Percentiles rank a stretch among this genome's conserved stretches.
These are phyloP conservation scores for Umbelopsis isabellina DNA, from an alignment of 192 early-diverging fungal species.

Conservation along the genomic window DNA sequence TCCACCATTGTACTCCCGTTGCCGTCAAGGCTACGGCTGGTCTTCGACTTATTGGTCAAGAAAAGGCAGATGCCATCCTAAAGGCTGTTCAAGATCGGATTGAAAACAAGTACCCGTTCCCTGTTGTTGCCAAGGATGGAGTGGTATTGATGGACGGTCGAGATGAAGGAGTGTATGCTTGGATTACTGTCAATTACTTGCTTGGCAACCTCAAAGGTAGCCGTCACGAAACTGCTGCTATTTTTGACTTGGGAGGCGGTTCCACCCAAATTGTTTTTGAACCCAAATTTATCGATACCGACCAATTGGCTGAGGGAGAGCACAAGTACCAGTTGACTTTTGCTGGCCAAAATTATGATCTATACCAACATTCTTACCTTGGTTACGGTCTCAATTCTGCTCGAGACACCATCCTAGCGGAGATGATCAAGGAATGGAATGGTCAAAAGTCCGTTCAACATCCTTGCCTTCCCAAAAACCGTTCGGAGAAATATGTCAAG, in stretches of 20 bases:
- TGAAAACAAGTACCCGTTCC: conserved; percentile 69
- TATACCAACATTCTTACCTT: conserved; percentile 90
- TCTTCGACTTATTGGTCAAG: conserved; percentile 68
- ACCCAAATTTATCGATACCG: conserved; percentile 46
- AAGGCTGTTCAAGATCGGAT: conserved; percentile 62
- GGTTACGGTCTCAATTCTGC: conserved; percentile 87
- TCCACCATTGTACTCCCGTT: conserved; percentile 74
- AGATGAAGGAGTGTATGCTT: conserved; percentile 90
- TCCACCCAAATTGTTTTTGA: conserved; percentile 94
- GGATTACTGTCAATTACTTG: conserved; percentile 89
- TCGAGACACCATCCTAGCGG: conserved; percentile 47
- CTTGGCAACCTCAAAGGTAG: conserved; percentile 59
- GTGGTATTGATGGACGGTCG: conserved; percentile 88
- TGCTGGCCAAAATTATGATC: conserved; percentile 65
- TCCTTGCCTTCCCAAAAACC: conserved; percentile 63
- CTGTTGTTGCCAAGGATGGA: conserved; percentile 58
- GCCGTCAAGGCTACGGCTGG: conserved; percentile 90
- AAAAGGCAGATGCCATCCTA: conserved; percentile 71
- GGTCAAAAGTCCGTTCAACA: conserved; percentile 43
- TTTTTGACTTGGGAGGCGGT: conserved; percentile 89
- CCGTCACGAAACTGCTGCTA: conserved; percentile 65
- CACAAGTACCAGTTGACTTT: conserved; percentile 68
- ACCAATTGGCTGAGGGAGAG: conserved; percentile 54
- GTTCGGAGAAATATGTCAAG: conserved; percentile 51
- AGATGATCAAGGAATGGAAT: conserved; percentile 22